Conservation (phyloP, 148 eudicot species). For the Rheum nobile region DNA sequence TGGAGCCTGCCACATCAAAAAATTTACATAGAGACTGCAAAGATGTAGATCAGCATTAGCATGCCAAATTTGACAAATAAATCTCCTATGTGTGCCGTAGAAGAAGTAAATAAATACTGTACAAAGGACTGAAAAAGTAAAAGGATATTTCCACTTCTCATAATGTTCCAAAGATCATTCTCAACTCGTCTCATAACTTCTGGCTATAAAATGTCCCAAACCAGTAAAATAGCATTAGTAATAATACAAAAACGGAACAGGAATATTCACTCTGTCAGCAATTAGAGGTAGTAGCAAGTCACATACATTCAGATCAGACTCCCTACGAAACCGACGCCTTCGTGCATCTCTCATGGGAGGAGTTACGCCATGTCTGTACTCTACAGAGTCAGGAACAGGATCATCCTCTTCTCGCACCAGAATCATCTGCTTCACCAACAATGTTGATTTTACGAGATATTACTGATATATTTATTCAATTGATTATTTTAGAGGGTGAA, state of each 20-base stretch:
- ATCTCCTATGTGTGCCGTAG: neutral
- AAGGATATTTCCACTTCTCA: conserved; percentile 97
- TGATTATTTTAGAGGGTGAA: neutral
- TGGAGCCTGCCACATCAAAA: neutral
- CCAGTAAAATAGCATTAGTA: neutral
- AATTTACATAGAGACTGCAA: neutral
- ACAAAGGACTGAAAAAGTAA: neutral
- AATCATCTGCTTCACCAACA: conserved; percentile 57
- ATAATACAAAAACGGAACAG: neutral
- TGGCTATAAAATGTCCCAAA: conserved; percentile 46
- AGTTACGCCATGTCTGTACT: conserved; percentile 86
- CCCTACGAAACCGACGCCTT: conserved; percentile 86
- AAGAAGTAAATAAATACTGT: neutral
- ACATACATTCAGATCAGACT: conserved; percentile 81
- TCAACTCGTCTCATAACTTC: conserved; percentile 89
- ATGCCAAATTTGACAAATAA: neutral
- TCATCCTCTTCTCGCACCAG: conserved; percentile 76
- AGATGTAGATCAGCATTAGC: neutral
- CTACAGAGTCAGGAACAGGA: conserved; percentile 63
- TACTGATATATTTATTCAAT: neutral
- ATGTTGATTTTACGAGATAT: neutral
- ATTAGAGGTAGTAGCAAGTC: conserved; percentile 1
- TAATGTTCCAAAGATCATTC: conserved; percentile 68
- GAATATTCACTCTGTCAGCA: neutral
- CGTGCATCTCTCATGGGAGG: conserved; percentile 98